Base-by-base conservation (phyloP, 139 green algal species). In the Coelastrella sp. region DNA sequence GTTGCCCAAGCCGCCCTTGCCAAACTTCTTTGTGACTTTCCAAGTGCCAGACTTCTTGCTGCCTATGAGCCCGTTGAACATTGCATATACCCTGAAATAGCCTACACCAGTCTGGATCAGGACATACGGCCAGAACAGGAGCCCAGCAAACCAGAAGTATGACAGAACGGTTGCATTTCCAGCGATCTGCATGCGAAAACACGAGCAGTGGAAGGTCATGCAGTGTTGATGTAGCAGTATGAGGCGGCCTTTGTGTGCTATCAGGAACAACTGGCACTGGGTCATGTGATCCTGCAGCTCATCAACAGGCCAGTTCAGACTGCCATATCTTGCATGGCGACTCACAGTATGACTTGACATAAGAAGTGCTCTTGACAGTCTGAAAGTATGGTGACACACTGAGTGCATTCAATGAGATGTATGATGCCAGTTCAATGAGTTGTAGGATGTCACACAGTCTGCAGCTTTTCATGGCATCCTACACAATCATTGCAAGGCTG, bases 1-100 rank as follows among this genome's bases (percentile, higher is more conserved):
- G 7, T 35, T 75, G 20, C 65, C 17, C 20, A 25, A 11, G 9
- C 56, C 57, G 6, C 65, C 78, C 61, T 86, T 91, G 87, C 87
- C 87, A 87, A 91, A 91, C 87, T 91, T 91, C 27, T 70, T 87
- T 57, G 87, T 91, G 22, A 91, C 87, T 22, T 90, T 90, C 85
- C 73, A 84, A 15, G 73, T 90, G 25, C 74, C 74, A n/a, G 74
- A 80, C 58, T 80, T 80, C 25, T 80, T 80, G 74, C 74, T 80
- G 20, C 87, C 87, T 6, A 87, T 74, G 4, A 91, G 78, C 8
- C 87, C 87, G 60, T 78, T 87, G 65, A 68, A 20, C 87, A 91
- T 91, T 35, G 87, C 87, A 15, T 82, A 87, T 15, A 91, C 87
- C 7, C 87, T n/a, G 65, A 91, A 91, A 78, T 91, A 91, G 49